Conservation (phyloP, 2,329 filamentous ascomycete genomes). For the Aspergillus carbonarius region DNA sequence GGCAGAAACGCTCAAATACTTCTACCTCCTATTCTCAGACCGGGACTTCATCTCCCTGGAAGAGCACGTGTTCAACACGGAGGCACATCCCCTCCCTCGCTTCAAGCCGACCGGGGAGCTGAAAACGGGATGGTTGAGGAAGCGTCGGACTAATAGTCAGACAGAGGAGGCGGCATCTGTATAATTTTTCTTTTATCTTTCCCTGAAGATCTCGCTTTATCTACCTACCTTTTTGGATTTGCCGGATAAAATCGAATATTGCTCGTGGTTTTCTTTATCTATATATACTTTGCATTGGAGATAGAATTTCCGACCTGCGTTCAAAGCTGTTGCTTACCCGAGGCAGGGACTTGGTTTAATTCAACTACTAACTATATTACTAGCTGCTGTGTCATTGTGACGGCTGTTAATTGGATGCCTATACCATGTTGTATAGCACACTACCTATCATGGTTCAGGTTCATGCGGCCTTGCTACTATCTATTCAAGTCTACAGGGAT, state of each 20-base stretch:
- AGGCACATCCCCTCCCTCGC: conserved; percentile 84
- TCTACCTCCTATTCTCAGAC: conserved; percentile 90
- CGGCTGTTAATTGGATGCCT: not conserved
- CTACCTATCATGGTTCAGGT: not conserved
- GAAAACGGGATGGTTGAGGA: conserved; percentile 43
- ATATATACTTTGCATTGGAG: not conserved
- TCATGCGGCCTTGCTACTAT: no score
- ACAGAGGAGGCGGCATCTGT: not conserved
- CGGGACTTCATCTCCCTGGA: conserved; percentile 80
- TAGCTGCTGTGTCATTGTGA: not conserved
- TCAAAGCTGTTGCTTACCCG: not conserved
- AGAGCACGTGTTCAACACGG: conserved; percentile 90
- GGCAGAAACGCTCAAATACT: conserved; percentile 96
- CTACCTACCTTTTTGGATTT: not conserved
- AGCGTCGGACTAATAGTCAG: conserved; percentile 8
- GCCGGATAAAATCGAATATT: not conserved
- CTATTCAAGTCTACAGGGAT: no score
- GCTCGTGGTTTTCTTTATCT: not conserved
- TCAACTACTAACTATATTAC: not conserved
- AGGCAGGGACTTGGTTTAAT: not conserved
- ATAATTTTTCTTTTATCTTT: not conserved
- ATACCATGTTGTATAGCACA: not conserved
- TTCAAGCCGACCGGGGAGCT: conserved; percentile 67
- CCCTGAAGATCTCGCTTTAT: not conserved
- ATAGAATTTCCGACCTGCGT: no score